phyloP scores from a whole-genome alignment of 2,329 filamentous ascomycete species.

The Bipolaris gigantea region DNA sequence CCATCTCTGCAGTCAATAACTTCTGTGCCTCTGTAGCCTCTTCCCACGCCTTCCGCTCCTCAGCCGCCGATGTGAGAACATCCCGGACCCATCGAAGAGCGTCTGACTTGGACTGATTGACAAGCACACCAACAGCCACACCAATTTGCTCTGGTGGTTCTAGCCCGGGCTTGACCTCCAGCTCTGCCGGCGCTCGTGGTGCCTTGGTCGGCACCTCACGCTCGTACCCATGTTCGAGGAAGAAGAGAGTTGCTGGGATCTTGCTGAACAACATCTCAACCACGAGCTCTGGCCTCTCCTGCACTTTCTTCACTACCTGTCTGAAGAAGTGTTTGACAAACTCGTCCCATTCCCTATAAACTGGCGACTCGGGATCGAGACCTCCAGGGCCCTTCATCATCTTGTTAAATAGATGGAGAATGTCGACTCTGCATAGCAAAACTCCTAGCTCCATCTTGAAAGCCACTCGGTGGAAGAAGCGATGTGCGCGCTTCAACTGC shows the following conservation, averaged over 20 bases:
- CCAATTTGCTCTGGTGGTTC: slow-evolving; percentile 70
- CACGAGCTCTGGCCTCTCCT: slow-evolving; percentile 80
- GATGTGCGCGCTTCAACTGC: slow-evolving; percentile 88
- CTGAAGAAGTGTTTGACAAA: slow-evolving; percentile 81
- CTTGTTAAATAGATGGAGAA: slow-evolving; percentile 81
- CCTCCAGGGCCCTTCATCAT: slow-evolving; percentile 89
- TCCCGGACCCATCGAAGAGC: slow-evolving; percentile 81
- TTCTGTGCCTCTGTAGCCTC: slow-evolving; percentile 66
- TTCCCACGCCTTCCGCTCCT: slow-evolving; percentile 77
- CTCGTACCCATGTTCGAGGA: slow-evolving; percentile 87
- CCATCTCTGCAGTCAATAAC: slow-evolving; percentile 40
- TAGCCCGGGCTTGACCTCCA: slow-evolving; percentile 76
- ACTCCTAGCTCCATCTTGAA: slow-evolving; percentile 94
- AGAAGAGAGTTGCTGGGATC: slow-evolving; percentile 77
- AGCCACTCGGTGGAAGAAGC: slow-evolving; percentile 89
- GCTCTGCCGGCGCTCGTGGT: slow-evolving; percentile 72
- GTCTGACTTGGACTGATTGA: slow-evolving; percentile 77
- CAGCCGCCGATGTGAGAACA: slow-evolving; percentile 66
- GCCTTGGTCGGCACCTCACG: slow-evolving; percentile 70
- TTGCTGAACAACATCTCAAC: slow-evolving; percentile 97
- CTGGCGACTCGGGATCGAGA: slow-evolving; percentile 65
- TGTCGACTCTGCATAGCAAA: slow-evolving; percentile 87
- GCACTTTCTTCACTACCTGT: slow-evolving; percentile 79
- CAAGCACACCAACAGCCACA: slow-evolving; percentile 75
- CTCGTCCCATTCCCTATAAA: slow-evolving; percentile 89